A percentile compares a stretch with the other conserved stretches of the same genome.
phyloP scores from a whole-genome alignment of 2,329 filamentous ascomycete species.

The Penicillium sp. region DNA sequence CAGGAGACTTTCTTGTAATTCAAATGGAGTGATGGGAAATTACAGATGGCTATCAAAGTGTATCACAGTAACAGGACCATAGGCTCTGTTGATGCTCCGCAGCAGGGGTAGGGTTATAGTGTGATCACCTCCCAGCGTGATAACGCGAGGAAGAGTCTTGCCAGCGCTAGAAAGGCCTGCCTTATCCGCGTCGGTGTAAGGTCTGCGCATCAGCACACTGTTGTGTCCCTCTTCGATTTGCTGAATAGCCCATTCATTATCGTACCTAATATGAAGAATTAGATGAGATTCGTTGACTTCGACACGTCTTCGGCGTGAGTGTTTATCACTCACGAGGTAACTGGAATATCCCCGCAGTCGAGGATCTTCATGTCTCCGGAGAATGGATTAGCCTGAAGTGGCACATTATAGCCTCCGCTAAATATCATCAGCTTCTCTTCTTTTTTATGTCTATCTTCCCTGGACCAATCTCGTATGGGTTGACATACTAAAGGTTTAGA shows the following conservation, averaged over 20 bases:
- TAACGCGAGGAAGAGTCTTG: conserved; percentile 75
- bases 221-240: conserved; percentile 87
- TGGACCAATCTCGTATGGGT: background rate
- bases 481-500: conserved; percentile 79
- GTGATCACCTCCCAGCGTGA: conserved; percentile 63
- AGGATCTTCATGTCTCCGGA: conserved; percentile 76
- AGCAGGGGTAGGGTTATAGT: conserved; percentile 52
- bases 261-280: conserved; percentile 58
- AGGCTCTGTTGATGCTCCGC: conserved; percentile 62
- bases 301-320: background rate
- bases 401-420: conserved; percentile 86
- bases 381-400: conserved; percentile 76
- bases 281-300: background rate
- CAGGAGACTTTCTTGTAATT: background rate
- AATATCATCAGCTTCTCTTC: conserved; percentile 46
- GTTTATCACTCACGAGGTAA: conserved; percentile 66
- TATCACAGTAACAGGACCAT: conserved; percentile 66
- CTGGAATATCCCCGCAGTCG: conserved; percentile 82
- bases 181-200: conserved; percentile 67
- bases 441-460: background rate
- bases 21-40: conserved; percentile 7
- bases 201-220: conserved; percentile 68
- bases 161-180: conserved; percentile 69
- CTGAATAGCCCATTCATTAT: conserved; percentile 76
- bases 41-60: conserved; percentile 64